Evolutionary conservation across 2,329 filamentous ascomycete species (phyloP).

Genomic region (Paecilomyces sp.): DNA sequence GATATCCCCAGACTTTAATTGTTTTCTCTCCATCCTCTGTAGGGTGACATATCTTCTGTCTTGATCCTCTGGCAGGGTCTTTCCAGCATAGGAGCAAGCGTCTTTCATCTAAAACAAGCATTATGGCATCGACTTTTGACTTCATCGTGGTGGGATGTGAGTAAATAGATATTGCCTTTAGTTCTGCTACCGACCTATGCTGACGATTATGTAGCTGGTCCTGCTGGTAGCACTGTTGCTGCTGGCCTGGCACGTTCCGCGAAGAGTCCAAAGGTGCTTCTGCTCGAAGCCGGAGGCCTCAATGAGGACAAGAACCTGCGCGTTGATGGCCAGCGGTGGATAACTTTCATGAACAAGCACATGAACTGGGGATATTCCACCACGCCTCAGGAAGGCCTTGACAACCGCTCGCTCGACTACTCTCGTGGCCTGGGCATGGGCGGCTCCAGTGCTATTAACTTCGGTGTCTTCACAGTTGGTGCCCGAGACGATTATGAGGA

Average conservation of each 20-base stretch:
- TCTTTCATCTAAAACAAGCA: neutral
- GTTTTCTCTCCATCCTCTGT: neutral
- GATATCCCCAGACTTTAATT: neutral
- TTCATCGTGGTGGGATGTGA: slow-evolving; percentile 37
- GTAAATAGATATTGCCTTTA: slow-evolving; percentile 1
- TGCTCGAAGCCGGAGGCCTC: slow-evolving; percentile 53
- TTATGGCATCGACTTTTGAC: slow-evolving; percentile 13
- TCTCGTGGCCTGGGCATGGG: slow-evolving; percentile 47
- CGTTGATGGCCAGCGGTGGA: slow-evolving; percentile 50
- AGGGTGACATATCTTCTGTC: neutral
- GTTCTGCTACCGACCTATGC: neutral
- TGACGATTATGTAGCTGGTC: slow-evolving; percentile 41
- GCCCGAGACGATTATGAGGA: slow-evolving; percentile 55
- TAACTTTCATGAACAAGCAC: slow-evolving; percentile 42
- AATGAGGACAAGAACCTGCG: slow-evolving; percentile 44
- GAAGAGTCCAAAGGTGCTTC: slow-evolving; percentile 46
- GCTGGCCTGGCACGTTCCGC: slow-evolving; percentile 42
- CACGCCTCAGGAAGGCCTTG: slow-evolving; percentile 38
- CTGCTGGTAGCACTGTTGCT: slow-evolving; percentile 53
- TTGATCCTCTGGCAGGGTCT: neutral
- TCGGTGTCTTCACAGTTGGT: slow-evolving; percentile 49
- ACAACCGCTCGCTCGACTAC: slow-evolving; percentile 41
- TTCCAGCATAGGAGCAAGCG: neutral
- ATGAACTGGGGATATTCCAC: slow-evolving; percentile 51
- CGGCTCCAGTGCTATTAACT: slow-evolving; percentile 49